Base-by-base conservation (phyloP, 2,329 filamentous ascomycete genomes). In the Pseudogymnoascus sp. region DNA sequence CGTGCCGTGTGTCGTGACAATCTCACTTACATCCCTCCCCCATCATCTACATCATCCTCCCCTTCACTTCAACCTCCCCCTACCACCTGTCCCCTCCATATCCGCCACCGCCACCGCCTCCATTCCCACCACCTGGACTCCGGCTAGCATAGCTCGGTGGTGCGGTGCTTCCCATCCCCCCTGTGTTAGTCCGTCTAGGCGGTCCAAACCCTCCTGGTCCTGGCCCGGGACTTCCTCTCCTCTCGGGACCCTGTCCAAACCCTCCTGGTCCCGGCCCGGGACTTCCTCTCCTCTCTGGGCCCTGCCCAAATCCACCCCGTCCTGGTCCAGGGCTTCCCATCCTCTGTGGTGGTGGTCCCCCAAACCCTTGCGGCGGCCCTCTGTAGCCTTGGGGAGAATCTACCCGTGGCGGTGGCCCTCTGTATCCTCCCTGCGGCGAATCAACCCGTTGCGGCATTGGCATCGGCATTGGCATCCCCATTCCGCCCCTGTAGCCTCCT, bases 141-240 rank as follows among this genome's bases (percentile, higher is more conserved):
- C 70, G 63, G 51, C 62, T 68, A 6, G 67, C 48, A 51, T 71
- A 71, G 14, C 64, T 64, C 28, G 70, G 65, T 8, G 67, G 62
- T 16, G 64, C 66, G 25, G 69, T 65, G 16, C 51, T 65, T 2
- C 48, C 65, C 48, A 54, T 54, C 6, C 48, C 48, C 2, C 48
- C 48, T 2, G 48, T 54, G 48, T 8, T 8, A 31, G 48, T 54
- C 23, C 48, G 48, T 54, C 25, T 31, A 16, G 48, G 48, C 4
- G 48, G 48, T 6, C 48, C 48, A 16, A 54, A 54, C 14, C 48
- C 48, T 54, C 48, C 48, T 16, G 25, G 48, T 13, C 48, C 48
- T 16, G 48, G 48, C 8, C 48, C 48, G 11, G 48, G 48, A 10
- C 45, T 51, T 1, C 45, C 45, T 14, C 45, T 51, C 45, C 45